These are phyloP conservation scores for Cercospora zeina DNA, from an alignment of 2,329 filamentous ascomycete genomes.

Conservation along the genomic window DNA sequence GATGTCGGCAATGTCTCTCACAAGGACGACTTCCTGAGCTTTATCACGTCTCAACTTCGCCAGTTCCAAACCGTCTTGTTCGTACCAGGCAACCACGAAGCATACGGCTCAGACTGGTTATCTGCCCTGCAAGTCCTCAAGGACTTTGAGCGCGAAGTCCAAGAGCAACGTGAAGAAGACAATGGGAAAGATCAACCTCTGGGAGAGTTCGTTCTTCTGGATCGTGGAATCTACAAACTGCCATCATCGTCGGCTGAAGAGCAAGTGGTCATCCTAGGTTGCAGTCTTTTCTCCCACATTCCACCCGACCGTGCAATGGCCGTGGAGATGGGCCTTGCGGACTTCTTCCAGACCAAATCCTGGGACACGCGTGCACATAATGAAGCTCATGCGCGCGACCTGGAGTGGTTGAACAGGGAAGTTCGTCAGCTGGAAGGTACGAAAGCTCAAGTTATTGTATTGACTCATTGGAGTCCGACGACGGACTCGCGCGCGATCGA, in stretches of 20 bases:
- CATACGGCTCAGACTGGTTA: slow-evolving; percentile 48
- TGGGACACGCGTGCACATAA: slow-evolving; percentile 47
- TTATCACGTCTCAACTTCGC: slow-evolving; percentile 52
- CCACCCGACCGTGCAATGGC: slow-evolving; percentile 13
- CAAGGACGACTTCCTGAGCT: slow-evolving; percentile 49
- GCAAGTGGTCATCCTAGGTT: slow-evolving; percentile 38
- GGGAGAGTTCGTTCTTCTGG: slow-evolving; percentile 47
- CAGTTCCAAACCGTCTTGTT: slow-evolving; percentile 55
- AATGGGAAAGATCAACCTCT: slow-evolving; percentile 29
- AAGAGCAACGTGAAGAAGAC: background rate
- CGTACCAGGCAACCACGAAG: slow-evolving; percentile 60
- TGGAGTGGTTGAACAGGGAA: slow-evolving; percentile 48
- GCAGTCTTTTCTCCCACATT: slow-evolving; percentile 33
- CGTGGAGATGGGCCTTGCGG: slow-evolving; percentile 20
- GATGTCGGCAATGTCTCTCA: slow-evolving; percentile 53
- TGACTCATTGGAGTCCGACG: slow-evolving; percentile 51
- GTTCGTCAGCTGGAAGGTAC: slow-evolving; percentile 38
- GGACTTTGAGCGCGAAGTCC: slow-evolving; percentile 16
- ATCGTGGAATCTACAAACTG: slow-evolving; percentile 31
- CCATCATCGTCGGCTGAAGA: slow-evolving; percentile 28
- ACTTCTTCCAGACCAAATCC: slow-evolving; percentile 30
- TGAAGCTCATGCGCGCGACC: slow-evolving; percentile 43
- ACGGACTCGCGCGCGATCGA: slow-evolving; percentile 40
- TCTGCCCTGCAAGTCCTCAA: slow-evolving; percentile 37
- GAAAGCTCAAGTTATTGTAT: slow-evolving; percentile 39